Evolutionary conservation across 2,329 filamentous ascomycete species (phyloP).

Genomic region (Colletotrichum lentis): DNA sequence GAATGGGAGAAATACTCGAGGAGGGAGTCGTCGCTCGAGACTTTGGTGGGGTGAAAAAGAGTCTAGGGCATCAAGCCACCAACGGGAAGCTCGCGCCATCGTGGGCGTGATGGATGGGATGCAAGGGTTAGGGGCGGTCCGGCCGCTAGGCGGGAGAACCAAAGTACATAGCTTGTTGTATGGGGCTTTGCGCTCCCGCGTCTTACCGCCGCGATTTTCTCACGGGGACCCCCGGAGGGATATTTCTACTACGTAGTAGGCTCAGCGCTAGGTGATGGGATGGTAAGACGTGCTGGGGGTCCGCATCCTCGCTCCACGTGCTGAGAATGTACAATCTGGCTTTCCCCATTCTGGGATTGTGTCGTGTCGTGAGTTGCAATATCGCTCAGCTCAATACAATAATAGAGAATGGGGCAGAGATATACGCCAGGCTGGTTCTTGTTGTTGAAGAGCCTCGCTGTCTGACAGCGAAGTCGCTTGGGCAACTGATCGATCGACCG

Average conservation of each 20-base stretch:
- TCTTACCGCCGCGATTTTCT: background rate
- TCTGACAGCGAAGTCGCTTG: background rate
- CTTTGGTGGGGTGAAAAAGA: background rate
- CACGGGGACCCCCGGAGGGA: too few species aligned
- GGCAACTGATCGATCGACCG: too few species aligned
- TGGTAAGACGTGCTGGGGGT: background rate
- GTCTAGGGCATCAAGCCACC: background rate
- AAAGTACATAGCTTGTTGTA: slow-evolving; percentile 9
- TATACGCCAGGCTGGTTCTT: background rate
- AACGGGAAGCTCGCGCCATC: background rate
- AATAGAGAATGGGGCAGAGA: too few species aligned
- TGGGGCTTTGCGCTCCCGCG: background rate
- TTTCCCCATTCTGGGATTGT: too few species aligned
- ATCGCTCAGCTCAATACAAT: too few species aligned
- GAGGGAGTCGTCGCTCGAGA: background rate
- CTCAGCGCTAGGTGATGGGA: background rate
- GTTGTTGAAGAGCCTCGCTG: background rate
- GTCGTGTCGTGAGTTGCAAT: background rate
- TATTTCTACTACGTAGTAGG: background rate
- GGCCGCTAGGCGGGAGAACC: background rate
- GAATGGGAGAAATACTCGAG: background rate
- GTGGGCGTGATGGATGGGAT: background rate
- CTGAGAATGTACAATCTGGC: background rate
- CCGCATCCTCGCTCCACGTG: background rate
- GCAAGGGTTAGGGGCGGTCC: background rate